Base-by-base conservation (phyloP, 768 basidiomycete species). In the Coprinellus micaceus region DNA sequence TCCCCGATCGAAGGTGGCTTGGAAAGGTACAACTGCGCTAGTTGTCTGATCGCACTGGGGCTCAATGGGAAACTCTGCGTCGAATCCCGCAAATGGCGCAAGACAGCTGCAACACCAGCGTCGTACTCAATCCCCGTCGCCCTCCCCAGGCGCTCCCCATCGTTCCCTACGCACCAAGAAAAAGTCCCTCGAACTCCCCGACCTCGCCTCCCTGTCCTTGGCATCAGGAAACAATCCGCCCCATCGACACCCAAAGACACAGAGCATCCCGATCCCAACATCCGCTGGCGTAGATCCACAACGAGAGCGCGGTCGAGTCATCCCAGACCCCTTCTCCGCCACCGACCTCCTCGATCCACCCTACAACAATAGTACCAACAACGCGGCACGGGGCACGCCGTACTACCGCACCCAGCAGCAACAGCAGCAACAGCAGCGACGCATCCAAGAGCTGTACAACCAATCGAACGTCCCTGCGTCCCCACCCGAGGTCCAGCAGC, bases 181-280 rank as follows among this genome's bases (percentile, higher is more conserved):
- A 71, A 82, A 78, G 66, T 87, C 85, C 0, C 81, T 91, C 19
- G 86, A 91, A 66, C 77, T 91, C 24, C 88, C 88, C 52, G 88
- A 89, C 74, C 83, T 91, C 33, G 76, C 73, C 17, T 71, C 71
- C 2, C 65, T 77, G 6, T 64, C 73, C 1, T 52, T 68, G n/a
- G 61, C 67, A 2, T 60, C 66, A 29, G 58, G 63, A 41, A 28
- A 59, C 12, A 11, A 39, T 53, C 57, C 50, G 49, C 50, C 50
- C 49, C 58, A 52, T 40, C 57, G 57, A 36, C 62, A 69, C 1
- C 58, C 70, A 4, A 74, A 71, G 46, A 71, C 72, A 2, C 66
- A 69, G 19, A 69, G 72, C 7, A 78, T 78, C 51, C 74, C 76
- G 3, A 77, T 77, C 59, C 76, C 76, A 1, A 59, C 61, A 2